Conservation (phyloP, 1,284 basidiomycete genomes). For the Neolentinus lepideus region DNA sequence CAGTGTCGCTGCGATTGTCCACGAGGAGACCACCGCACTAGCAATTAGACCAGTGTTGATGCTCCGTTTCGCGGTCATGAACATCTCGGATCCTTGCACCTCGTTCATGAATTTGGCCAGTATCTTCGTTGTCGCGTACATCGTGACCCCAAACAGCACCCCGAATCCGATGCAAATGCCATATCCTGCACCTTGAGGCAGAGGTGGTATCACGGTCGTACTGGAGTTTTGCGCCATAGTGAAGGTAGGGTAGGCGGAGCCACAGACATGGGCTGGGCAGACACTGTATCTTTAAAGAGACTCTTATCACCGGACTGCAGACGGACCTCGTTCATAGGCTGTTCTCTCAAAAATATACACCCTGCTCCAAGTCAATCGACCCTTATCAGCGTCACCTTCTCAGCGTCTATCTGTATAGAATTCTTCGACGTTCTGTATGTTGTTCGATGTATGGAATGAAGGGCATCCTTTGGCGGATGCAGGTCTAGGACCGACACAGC, state of each 20-base stretch:
- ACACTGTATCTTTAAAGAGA: not conserved
- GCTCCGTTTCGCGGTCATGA: constrained; percentile 33
- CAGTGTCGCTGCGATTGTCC: constrained; percentile 26
- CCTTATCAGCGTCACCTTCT: not conserved
- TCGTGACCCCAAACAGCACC: not conserved
- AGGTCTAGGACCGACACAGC: too few species aligned
- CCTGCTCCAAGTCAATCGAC: not conserved
- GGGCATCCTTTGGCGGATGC: too few species aligned
- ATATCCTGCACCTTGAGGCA: not conserved
- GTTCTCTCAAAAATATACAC: not conserved
- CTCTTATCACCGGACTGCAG: not conserved
- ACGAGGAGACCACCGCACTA: constrained; percentile 40
- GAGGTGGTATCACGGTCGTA: not conserved
- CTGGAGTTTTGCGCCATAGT: not conserved
- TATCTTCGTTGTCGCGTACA: not conserved
- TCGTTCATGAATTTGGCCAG: constrained; percentile 3
- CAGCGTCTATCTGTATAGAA: not conserved
- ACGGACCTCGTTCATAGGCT: not conserved
- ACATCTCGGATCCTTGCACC: constrained; percentile 31
- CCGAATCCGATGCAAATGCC: not conserved
- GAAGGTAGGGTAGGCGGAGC: not conserved
- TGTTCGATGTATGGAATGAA: too few species aligned
- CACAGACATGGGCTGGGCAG: not conserved
- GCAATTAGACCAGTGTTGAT: constrained; percentile 50
- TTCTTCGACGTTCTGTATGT: not conserved